Percentiles rank a stretch among this genome's conserved stretches.
Evolutionary conservation across 306 rosid species (phyloP).

Genomic region (Prunus mongolica): DNA sequence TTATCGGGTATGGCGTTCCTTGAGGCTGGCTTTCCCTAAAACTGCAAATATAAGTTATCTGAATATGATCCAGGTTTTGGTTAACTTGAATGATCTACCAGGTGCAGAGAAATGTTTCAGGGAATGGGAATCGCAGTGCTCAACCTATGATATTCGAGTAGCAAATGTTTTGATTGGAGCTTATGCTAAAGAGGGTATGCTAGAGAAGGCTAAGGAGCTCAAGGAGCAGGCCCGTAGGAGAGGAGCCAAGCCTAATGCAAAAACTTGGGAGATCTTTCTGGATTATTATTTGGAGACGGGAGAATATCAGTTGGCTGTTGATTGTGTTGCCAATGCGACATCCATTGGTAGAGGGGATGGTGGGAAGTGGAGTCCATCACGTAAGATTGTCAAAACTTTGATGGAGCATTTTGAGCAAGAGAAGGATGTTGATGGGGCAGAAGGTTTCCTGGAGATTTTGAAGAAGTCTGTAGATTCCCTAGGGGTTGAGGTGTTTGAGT

Average conservation of each 20-base stretch:
- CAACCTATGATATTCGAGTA: slow-evolving; percentile 73
- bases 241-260: slow-evolving; percentile 76
- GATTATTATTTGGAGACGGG: slow-evolving; percentile 54
- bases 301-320: slow-evolving; percentile 58
- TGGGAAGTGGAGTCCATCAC: slow-evolving; percentile 61
- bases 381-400: slow-evolving; percentile 35
- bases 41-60: slow-evolving; percentile 84
- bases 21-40: slow-evolving; percentile 75
- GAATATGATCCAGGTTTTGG: slow-evolving; percentile 72
- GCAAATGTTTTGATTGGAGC: slow-evolving; percentile 69
- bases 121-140: slow-evolving; percentile 65
- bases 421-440: slow-evolving; percentile 84
- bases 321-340: slow-evolving; percentile 58
- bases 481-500: slow-evolving; percentile 61
- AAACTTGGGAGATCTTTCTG: slow-evolving; percentile 76
- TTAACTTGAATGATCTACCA: slow-evolving; percentile 73
- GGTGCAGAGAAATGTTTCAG: slow-evolving; percentile 87
- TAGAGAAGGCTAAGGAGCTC: slow-evolving; percentile 70
- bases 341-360: slow-evolving; percentile 67
- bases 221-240: slow-evolving; percentile 57
- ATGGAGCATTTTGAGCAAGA: slow-evolving; percentile 69
- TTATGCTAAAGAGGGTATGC: slow-evolving; percentile 51
- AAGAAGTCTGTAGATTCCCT: slow-evolving; percentile 52
- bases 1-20: slow-evolving; percentile 85
- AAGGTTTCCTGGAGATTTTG: slow-evolving; percentile 61